Evolutionary conservation across 371 early-diverging fungal species (phyloP), one percentile per base, ranked within the genome.

Genomic region (Apophysomyces elegans): DNA sequence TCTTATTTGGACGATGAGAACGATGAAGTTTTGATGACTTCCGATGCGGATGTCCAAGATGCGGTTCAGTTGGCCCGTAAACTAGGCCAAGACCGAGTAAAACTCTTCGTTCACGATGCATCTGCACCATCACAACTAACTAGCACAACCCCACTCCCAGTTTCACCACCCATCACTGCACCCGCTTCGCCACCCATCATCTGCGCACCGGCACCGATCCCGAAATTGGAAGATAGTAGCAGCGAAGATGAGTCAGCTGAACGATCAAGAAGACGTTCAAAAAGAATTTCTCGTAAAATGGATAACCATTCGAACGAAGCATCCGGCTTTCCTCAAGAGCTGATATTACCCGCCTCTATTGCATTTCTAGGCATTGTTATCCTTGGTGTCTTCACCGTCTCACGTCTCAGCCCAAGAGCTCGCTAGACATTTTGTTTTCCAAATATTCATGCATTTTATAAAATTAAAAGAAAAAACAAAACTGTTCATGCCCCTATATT

Each of bases 1-100:
- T 88, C 87, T 1, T 96, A 95, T 74, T 58, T 91, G 63, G 96
- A 96, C 71, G 95, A 95, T 59, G 96, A 96, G 47, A 85, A 90
- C 57, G 96, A 96, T 69, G 74, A 87, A 58, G 90, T 96, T 21
- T 77, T 89, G 61, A 80, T 96, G 67, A 84, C 86, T 16, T 81
- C 86, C 56, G 91, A 92, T 63, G 81, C 86, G 1, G 96, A 96
- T 69, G 75, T 96, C 61, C 71, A 81, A 21, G 94, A 95, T 64
- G 93, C 94, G 9, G 90, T 95, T 1, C 76, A 84, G 4, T 83
- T 93, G 74, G 91, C 95, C 32, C 79, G 81, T 56, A 85, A 88
- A 63, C 74, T 81, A 11, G 90, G 88, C 35, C 86, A 86, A 66
- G 85, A 81, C 64, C 87, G 93, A 14, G 88, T 96, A 21, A 81